These are phyloP conservation scores for Epithele typhae DNA, from an alignment of 768 basidiomycete genomes.

Conservation along the genomic window DNA sequence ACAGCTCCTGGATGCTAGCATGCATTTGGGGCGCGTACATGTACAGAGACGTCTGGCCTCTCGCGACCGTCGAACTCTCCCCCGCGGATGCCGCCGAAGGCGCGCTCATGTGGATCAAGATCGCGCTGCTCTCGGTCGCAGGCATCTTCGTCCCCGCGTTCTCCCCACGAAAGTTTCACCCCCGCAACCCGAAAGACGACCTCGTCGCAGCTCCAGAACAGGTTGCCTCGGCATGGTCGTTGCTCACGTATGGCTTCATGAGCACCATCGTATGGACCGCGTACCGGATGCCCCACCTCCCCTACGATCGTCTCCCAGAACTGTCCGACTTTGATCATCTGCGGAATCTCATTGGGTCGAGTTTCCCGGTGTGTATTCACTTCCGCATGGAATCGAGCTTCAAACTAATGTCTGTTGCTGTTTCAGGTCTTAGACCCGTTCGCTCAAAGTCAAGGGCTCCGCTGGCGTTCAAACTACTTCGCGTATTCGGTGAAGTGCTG, in stretches of 20 bases:
- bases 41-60: constrained; percentile 56
- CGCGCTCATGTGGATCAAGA: constrained; percentile 48
- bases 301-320: constrained; percentile 29
- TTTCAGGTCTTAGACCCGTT: constrained; percentile 31
- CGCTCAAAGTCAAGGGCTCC: constrained; percentile 25
- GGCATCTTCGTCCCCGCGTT: constrained; percentile 49
- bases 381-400: neutral
- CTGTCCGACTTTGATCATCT: constrained; percentile 24
- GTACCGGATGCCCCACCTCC: constrained; percentile 23
- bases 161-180: constrained; percentile 44
- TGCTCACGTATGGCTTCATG: constrained; percentile 37
- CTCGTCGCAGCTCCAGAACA: constrained; percentile 35
- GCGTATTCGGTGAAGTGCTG: constrained; percentile 17
- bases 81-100: constrained; percentile 50
- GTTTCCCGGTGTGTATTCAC: neutral
- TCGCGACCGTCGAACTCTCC: constrained; percentile 44
- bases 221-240: constrained; percentile 35
- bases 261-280: constrained; percentile 28
- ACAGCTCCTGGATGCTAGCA: too few relatives aligned
- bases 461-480: constrained; percentile 27
- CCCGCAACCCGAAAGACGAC: constrained; percentile 29
- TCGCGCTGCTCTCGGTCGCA: constrained; percentile 40
- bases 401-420: neutral
- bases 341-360: constrained; percentile 17
- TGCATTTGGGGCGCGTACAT: constrained; percentile 41